A percentile compares a stretch with the other conserved stretches of the same genome.
Evolutionary conservation across 345 rosid genomes (phyloP).

Genomic region (Draba incana): DNA sequence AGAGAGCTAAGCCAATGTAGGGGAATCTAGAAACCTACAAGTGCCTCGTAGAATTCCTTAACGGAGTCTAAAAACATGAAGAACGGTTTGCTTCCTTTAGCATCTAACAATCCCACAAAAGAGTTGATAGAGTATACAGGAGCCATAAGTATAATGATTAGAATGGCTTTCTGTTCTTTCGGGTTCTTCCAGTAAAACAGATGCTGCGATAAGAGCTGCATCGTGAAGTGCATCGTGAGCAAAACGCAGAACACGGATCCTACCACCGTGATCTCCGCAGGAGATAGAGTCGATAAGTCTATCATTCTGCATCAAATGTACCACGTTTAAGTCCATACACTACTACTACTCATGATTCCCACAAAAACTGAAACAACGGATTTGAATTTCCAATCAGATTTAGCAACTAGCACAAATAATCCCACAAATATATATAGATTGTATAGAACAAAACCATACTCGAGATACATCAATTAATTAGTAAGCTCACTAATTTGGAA

Average conservation of each 20-base stretch:
- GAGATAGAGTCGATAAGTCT: constrained; percentile 40
- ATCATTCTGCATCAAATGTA: constrained; percentile 33
- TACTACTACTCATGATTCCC: background rate
- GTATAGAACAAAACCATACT: no score
- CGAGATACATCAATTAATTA: background rate
- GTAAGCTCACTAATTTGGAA: constrained; percentile 1
- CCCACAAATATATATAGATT: no score
- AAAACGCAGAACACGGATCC: constrained; percentile 54
- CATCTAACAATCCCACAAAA: constrained; percentile 78
- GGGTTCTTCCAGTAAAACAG: constrained; percentile 94
- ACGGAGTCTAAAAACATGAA: constrained; percentile 73
- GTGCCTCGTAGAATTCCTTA: constrained; percentile 90
- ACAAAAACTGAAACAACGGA: constrained; percentile 14
- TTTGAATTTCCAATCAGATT: constrained; percentile 1
- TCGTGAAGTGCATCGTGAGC: constrained; percentile 74
- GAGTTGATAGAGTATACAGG: constrained; percentile 78
- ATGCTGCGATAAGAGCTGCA: constrained; percentile 85
- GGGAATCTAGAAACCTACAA: constrained; percentile 54
- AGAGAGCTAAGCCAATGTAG: background rate
- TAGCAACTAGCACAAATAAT: background rate
- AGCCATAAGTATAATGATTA: constrained; percentile 84
- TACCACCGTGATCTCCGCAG: constrained; percentile 37
- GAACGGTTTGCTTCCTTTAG: constrained; percentile 72
- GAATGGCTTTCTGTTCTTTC: constrained; percentile 85
- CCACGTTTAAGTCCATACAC: background rate